phyloP scores from a whole-genome alignment of 352 stramenopile genomes.

The Phytophthora idaei region DNA sequence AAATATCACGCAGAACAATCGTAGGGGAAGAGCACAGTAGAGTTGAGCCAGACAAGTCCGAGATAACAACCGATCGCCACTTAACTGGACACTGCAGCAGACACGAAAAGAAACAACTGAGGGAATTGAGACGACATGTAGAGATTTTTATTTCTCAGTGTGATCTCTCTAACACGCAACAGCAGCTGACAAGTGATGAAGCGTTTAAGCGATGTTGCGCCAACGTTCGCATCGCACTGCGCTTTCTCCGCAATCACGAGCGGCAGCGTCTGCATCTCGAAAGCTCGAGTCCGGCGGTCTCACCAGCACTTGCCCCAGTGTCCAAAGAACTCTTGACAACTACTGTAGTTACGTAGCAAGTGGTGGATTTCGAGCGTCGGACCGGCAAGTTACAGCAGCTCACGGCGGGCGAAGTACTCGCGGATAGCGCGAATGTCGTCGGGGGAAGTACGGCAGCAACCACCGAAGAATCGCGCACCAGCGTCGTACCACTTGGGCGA shows the following conservation, averaged over 20 bases:
- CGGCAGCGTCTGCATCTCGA: conserved; percentile 22
- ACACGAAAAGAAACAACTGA: conserved; percentile 29
- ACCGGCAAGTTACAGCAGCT: conserved; percentile 23
- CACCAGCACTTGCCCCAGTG: conserved; percentile 28
- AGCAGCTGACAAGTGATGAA: conserved; percentile 16
- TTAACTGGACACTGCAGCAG: conserved; percentile 12
- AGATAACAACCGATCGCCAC: neutral
- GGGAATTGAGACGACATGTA: conserved; percentile 36
- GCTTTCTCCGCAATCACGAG: conserved; percentile 39
- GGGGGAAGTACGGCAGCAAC: conserved; percentile 82
- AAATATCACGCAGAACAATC: neutral
- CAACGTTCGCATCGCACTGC: conserved; percentile 24
- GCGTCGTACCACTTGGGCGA: conserved; percentile 71
- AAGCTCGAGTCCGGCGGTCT: conserved; percentile 30
- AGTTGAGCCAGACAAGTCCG: neutral
- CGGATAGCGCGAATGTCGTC: conserved; percentile 72
- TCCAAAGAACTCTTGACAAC: neutral
- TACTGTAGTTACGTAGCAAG: conserved; percentile 23
- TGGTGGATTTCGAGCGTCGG: conserved; percentile 25
- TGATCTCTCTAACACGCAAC: conserved; percentile 3
- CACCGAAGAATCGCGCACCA: conserved; percentile 78
- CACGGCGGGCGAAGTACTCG: conserved; percentile 47
- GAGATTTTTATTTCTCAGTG: conserved; percentile 31
- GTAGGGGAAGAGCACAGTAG: neutral
- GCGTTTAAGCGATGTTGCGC: conserved; percentile 27